Base-by-base conservation (phyloP, 768 basidiomycete species). In the Macrolepiota fuliginosa region DNA sequence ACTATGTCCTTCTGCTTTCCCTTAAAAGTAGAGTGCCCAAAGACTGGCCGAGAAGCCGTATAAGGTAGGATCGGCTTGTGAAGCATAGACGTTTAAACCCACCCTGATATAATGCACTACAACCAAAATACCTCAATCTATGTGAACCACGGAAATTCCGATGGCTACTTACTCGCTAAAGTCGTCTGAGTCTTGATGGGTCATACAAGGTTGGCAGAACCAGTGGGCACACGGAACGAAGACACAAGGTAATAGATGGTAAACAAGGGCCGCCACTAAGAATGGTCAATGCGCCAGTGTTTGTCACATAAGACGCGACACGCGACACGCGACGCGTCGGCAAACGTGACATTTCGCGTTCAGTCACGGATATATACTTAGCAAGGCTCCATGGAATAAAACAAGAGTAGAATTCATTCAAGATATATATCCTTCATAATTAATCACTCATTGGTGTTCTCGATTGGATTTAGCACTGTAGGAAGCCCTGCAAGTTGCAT, bases 1-100 rank as follows among this genome's bases (percentile, higher is more conserved):
- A 93, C 81, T 19, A 94, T 88, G 62, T 88, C 85, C 64, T 84
- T 81, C 74, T 94, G 92, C 66, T 89, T 86, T 37, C 91, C 92
- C 72, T 87, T 90, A 69, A 87, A 94, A 3, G 68, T 79, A 0
- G 75, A 64, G 69, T 91, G 86, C 1, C 88, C 85, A 63, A 94
- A 94, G 19, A 82, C 91, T 92, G 56, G 25, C 36, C 29, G 36
- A 37, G 35, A 39, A 49, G 40, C 35, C n/a, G 60, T 15, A 50
- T 19, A 37, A 47, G 17, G 39, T 22, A 17, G 47, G 13, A 10
- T 32, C 27, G n/a, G 19, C 36, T 22, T 22, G 12, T 46, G n/a
- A 24, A 24, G 19, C 9, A 5, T 35, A 4, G 6, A 32, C 17
- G 5, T 24, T 27, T 32, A 22, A 29, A 13, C 50, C 35, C 7